Base-by-base conservation (phyloP, 441 rosid species). In the Aleurites moluccanus region DNA sequence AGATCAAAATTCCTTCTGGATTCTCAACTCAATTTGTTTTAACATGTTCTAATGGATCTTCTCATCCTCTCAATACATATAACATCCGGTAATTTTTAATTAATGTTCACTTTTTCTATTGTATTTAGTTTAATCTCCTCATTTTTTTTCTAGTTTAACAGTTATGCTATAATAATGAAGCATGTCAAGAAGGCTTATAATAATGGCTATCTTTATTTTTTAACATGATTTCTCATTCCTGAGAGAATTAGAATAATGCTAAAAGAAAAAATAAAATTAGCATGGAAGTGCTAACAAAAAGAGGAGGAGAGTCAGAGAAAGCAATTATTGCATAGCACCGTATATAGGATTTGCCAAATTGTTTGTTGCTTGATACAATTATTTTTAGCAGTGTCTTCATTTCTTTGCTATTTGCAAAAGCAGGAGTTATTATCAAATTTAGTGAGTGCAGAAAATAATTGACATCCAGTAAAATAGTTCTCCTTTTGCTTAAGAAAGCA, bases 1-100 rank as follows among this genome's bases (percentile, higher is more conserved):
- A 96, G 98, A 90, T 92, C 64, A 92, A 88, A 88, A 89, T 96
- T 82, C 98, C 98, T 53, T 81, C 87, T 81, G 98, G 96, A 77
- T 53, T 75, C 55, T 92, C 96, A 63, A 85, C 87, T 55, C 98
- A 96, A 76, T 90, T 93, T 81, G 92, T 96, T 78, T 83, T 93
- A 55, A 84, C 92, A 73, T 84, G 90, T 82, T 87, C 88, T 49
- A 87, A 86, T 84, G 97, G 98, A 79, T 88, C 95, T 72, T 92
- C 89, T 72, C 86, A 67, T 89, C 97, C 97, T 79, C 81, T 90
- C 67, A 89, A 78, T 75, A 86, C 98, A 66, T 81, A 83, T 69
- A 73, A 78, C 70, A 86, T 89, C 76, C 79, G 97, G 99, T 93
- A 86, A 78, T 49, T 73, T 35, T 35, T 47, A 53, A 21, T 60